Evolutionary conservation across 148 eudicot genomes (phyloP).

Genomic region (Rhododendron vialii): DNA sequence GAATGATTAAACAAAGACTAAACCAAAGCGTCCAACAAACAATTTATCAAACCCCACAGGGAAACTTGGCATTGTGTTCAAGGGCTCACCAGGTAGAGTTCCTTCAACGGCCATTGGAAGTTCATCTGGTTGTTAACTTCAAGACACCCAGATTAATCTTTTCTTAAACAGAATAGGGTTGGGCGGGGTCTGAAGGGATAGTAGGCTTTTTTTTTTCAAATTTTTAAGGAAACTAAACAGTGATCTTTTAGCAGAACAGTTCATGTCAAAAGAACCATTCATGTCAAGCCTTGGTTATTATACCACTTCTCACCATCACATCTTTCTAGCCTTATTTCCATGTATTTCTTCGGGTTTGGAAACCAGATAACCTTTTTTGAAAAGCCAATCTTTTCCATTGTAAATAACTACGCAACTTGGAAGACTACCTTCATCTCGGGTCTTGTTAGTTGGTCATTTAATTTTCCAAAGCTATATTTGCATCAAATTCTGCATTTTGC

Average conservation of each 20-base stretch:
- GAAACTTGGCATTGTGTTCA: neutral
- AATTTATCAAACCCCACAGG: neutral
- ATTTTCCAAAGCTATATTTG: neutral
- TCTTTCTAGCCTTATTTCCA: neutral
- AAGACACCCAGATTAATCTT: neutral
- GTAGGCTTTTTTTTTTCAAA: neutral
- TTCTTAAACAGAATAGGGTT: neutral
- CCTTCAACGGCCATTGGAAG: neutral
- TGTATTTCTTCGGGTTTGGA: neutral
- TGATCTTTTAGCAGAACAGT: neutral
- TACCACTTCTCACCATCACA: neutral
- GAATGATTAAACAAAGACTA: neutral
- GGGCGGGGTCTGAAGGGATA: neutral
- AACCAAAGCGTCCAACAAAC: neutral
- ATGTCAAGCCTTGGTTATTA: neutral
- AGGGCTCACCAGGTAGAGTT: neutral
- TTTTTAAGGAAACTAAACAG: neutral
- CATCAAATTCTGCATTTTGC: neutral
- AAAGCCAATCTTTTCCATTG: neutral
- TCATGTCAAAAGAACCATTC: neutral
- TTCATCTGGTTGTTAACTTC: neutral
- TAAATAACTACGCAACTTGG: neutral
- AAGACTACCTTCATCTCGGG: neutral
- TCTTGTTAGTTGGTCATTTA: neutral
- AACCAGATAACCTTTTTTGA: neutral